A percentile compares a stretch with the other conserved stretches of the same genome.
These are phyloP conservation scores for Verbascum thapsus DNA, from an alignment of 257 asterid genomes.

Conservation along the genomic window DNA sequence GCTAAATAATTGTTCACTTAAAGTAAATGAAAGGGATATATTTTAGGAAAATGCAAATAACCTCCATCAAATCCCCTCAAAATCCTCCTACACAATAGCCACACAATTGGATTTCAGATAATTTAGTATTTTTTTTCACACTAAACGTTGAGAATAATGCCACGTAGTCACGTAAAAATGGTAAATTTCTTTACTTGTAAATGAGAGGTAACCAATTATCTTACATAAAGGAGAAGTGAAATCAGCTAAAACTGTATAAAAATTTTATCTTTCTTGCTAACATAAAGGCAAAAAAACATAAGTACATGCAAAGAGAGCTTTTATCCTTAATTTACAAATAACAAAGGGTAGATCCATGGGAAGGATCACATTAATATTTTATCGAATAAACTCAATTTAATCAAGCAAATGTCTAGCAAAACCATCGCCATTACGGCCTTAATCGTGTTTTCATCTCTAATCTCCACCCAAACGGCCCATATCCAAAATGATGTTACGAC, in stretches of 20 bases:
- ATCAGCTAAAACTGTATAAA: too few species aligned
- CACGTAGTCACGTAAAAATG: too few species aligned
- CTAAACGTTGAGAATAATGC: too few species aligned
- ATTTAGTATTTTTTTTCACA: too few species aligned
- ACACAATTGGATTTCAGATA: background rate
- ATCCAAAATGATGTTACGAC: conserved; percentile 15
- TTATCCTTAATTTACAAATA: conserved; percentile 32
- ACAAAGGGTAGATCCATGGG: conserved; percentile 27
- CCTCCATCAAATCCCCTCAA: background rate
- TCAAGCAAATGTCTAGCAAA: conserved; percentile 29
- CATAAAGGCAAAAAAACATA: conserved; percentile 11
- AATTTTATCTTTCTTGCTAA: conserved; percentile 4
- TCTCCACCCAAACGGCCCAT: conserved; percentile 31
- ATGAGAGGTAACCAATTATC: conserved; percentile 21
- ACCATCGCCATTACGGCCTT: conserved; percentile 22
- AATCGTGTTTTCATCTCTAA: conserved; percentile 36
- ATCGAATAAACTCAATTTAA: background rate
- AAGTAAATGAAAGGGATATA: conserved; percentile 1
- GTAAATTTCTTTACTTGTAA: background rate
- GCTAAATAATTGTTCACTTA: too few species aligned
- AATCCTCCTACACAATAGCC: conserved; percentile 14
- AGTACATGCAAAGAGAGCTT: conserved; percentile 36
- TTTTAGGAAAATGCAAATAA: background rate
- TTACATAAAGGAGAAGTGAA: background rate
- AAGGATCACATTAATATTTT: conserved; percentile 32